Base-by-base conservation (phyloP, 805 yeast genomes). In the Yarrowia phangngaensis region DNA sequence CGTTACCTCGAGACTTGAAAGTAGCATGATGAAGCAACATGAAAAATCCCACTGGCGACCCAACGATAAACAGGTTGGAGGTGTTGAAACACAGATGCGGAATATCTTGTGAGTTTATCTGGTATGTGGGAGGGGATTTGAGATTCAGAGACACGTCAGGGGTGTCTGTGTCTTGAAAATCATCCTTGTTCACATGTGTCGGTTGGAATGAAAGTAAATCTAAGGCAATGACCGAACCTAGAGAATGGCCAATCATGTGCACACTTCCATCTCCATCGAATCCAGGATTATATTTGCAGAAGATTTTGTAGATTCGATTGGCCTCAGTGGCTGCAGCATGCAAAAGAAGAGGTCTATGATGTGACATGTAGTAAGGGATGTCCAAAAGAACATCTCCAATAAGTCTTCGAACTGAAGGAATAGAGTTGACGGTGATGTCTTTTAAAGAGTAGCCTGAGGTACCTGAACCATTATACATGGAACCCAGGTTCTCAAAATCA, bases 221-320 rank as follows among this genome's bases (percentile, higher is more conserved):
- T 58, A 85, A 77, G 1, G 80, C 71, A 28, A 90, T 84, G 0
- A 90, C 82, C 6, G 95, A 81, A 0, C 98, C 98, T 23, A 90
- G 68, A 0, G 97, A 90, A 63, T 90, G 98, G 2, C 97, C 97
- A 53, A 88, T 69, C 2, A 92, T 64, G 63, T 90, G 97, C 54
- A 87, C 80, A 1, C 80, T 80, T 2, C 63, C 59, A 9, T 38
- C 28, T 2, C 56, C 58, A 12, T 30, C 34, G 65, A 88, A 88
- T 9, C 74, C 67, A 0, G 96, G 95, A 57, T 90, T 82, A 47
- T 78, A 69, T 49, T 76, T 70, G 52, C 70, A 61, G 61, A 82
- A 92, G 19, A 76, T 65, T 4, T 70, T 64, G 62, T 80, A 85
- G 0, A 84, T 76, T 2, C 78, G 60, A 63, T 92, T 90, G 12